phyloP scores from a whole-genome alignment of 495 filamentous ascomycete species.

The Aspergillus ostianus region DNA sequence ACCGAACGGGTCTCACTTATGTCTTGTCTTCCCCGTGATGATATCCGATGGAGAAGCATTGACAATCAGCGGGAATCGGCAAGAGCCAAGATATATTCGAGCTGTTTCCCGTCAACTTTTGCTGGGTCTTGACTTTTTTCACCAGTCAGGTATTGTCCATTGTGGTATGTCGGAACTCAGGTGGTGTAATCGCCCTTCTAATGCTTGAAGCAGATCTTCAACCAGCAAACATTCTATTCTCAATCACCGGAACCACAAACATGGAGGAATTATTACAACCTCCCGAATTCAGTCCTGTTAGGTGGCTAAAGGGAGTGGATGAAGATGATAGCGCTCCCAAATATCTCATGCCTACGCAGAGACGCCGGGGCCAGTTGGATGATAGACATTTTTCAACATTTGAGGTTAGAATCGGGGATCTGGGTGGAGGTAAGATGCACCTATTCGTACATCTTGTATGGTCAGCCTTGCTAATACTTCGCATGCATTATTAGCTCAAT shows the following conservation, averaged over 20 bases:
- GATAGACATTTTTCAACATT: constrained; percentile 13
- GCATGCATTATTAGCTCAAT: too few species aligned
- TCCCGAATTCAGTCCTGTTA: constrained; percentile 21
- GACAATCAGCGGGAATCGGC: constrained; percentile 12
- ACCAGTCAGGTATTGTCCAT: constrained; percentile 8
- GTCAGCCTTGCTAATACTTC: too few species aligned
- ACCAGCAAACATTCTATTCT: constrained; percentile 17
- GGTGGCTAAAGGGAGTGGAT: constrained; percentile 18
- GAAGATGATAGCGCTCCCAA: constrained; percentile 18
- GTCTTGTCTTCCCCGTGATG: constrained; percentile 41
- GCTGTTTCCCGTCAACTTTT: constrained; percentile 12
- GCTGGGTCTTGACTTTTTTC: constrained; percentile 13
- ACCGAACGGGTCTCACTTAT: constrained; percentile 47
- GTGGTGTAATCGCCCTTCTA: neutral
- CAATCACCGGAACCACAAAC: constrained; percentile 8
- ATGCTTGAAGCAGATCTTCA: constrained; percentile 12
- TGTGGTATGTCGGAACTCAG: constrained; percentile 12
- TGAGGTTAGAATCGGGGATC: constrained; percentile 23
- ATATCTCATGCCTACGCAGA: constrained; percentile 22
- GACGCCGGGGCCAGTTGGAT: constrained; percentile 18
- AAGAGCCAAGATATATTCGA: constrained; percentile 10
- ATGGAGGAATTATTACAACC: too few species aligned
- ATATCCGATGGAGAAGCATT: constrained; percentile 19
- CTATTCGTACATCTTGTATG: too few species aligned
- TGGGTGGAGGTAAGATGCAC: constrained; percentile 28